Percentiles rank a stretch among this genome's conserved stretches.
These are phyloP conservation scores for Annulohypoxylon moriforme DNA, from an alignment of 495 filamentous ascomycete genomes.

Conservation along the genomic window DNA sequence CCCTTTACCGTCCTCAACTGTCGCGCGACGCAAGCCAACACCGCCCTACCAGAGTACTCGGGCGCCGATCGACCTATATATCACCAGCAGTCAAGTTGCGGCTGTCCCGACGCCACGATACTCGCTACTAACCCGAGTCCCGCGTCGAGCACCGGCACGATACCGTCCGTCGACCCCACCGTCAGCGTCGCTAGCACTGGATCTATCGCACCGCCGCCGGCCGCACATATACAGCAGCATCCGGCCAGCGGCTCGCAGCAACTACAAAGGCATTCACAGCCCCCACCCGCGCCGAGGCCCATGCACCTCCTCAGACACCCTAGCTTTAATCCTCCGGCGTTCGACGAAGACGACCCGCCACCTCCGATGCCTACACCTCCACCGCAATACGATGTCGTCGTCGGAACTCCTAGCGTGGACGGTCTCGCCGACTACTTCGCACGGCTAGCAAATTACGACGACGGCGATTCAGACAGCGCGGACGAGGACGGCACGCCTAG, in stretches of 20 bases:
- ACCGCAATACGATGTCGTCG: conserved; percentile 85
- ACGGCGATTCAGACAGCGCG: conserved; percentile 50
- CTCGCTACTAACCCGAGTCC: conserved; percentile 53
- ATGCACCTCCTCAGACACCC: conserved; percentile 92
- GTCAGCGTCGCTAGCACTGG: conserved; percentile 14
- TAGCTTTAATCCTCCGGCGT: conserved; percentile 90
- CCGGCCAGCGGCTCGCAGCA: conserved; percentile 38
- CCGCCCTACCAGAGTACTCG: conserved; percentile 85
- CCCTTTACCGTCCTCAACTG: conserved; percentile 97
- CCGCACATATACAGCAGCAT: conserved; percentile 43
- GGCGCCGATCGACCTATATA: conserved; percentile 60
- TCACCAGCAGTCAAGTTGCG: conserved; percentile 71
- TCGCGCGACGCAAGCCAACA: conserved; percentile 91
- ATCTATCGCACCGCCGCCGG: conserved; percentile 32
- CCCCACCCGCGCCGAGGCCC: conserved; percentile 62
- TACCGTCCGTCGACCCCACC: conserved; percentile 32
- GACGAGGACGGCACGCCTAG: conserved; percentile 53
- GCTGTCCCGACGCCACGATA: conserved; percentile 76
- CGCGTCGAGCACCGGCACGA: conserved; percentile 50
- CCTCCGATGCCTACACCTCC: conserved; percentile 82
- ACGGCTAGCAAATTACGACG: conserved; percentile 59
- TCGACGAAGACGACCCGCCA: conserved; percentile 88
- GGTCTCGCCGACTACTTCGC: conserved; percentile 93
- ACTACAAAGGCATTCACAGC: conserved; percentile 43
- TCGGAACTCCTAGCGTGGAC: conserved; percentile 82